Conservation (phyloP, 306 rosid genomes). For the Cicer pinnatifidum region DNA sequence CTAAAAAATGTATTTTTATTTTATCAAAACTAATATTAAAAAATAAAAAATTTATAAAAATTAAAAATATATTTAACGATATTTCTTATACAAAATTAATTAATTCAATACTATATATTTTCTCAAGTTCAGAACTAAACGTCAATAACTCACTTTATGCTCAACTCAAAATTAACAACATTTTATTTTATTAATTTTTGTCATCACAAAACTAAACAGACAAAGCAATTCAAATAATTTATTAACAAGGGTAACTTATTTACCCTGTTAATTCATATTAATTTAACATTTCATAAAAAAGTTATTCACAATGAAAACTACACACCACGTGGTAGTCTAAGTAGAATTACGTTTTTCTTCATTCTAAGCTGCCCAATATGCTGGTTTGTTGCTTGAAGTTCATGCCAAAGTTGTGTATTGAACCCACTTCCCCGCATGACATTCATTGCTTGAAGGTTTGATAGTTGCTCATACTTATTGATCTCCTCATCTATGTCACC, state of each 20-base stretch:
- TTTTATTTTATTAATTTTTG: too few relatives aligned
- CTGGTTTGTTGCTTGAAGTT: slow-evolving; percentile 21
- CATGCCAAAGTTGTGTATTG: slow-evolving; percentile 7
- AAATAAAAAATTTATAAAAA: too few relatives aligned
- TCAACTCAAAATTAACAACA: too few relatives aligned
- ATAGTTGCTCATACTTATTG: slow-evolving; percentile 20
- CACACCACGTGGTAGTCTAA: not conserved
- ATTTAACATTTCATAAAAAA: not conserved
- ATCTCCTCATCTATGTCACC: slow-evolving; percentile 27
- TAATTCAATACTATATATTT: too few relatives aligned
- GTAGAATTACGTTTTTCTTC: slow-evolving; percentile 4
- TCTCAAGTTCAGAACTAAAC: too few relatives aligned
- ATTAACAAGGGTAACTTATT: too few relatives aligned
- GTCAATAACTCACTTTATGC: too few relatives aligned
- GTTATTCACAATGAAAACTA: not conserved
- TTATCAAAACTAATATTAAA: too few relatives aligned
- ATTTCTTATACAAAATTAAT: too few relatives aligned
- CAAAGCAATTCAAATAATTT: not conserved
- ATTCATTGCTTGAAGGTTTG: not conserved
- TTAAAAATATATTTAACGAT: too few relatives aligned
- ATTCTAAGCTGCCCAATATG: slow-evolving; percentile 10
- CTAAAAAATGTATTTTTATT: too few relatives aligned
- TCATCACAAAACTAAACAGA: not conserved
- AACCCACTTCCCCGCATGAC: slow-evolving; percentile 25
- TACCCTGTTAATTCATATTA: too few relatives aligned